These are phyloP conservation scores for Cardamine occulta DNA, from an alignment of 345 rosid species.

Conservation along the genomic window DNA sequence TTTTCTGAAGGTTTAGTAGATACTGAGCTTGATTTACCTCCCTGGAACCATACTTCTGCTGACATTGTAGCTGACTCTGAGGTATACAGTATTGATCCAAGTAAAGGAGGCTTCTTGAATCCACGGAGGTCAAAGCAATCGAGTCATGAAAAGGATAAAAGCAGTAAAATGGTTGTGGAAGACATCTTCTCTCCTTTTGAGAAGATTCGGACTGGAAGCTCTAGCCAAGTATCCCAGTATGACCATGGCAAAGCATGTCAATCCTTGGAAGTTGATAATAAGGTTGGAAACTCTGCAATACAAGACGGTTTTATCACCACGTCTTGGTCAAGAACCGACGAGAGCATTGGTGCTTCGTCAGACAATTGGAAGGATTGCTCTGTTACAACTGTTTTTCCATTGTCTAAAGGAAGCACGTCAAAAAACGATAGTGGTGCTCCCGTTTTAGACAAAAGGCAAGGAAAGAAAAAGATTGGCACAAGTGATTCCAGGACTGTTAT, in stretches of 20 bases:
- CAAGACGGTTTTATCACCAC: constrained; percentile 48
- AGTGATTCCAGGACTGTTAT: constrained; percentile 55
- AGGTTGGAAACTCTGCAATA: constrained; percentile 10
- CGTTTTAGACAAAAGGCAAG: constrained; percentile 59
- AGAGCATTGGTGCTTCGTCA: constrained; percentile 49
- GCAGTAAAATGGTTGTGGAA: constrained; percentile 20
- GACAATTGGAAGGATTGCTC: constrained; percentile 78
- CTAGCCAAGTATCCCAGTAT: constrained; percentile 24
- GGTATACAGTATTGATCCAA: constrained; percentile 28
- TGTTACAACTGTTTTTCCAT: constrained; percentile 72
- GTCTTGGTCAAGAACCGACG: constrained; percentile 60
- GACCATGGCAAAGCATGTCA: constrained; percentile 33
- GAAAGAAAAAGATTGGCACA: constrained; percentile 60
- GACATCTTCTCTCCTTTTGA: constrained; percentile 27
- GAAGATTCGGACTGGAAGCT: constrained; percentile 15
- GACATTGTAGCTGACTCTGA: constrained; percentile 25
- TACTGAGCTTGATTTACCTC: constrained; percentile 31
- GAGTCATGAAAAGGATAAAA: constrained; percentile 13
- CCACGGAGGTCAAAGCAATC: constrained; percentile 11
- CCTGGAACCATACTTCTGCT: constrained; percentile 32
- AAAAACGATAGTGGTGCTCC: constrained; percentile 46
- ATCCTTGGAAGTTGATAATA: constrained; percentile 20
- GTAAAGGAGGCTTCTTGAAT: constrained; percentile 8
- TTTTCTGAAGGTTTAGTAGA: constrained; percentile 21
- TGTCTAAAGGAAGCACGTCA: constrained; percentile 54